Conservation (phyloP, 179 eudicot genomes). For the Silene vulgaris region DNA sequence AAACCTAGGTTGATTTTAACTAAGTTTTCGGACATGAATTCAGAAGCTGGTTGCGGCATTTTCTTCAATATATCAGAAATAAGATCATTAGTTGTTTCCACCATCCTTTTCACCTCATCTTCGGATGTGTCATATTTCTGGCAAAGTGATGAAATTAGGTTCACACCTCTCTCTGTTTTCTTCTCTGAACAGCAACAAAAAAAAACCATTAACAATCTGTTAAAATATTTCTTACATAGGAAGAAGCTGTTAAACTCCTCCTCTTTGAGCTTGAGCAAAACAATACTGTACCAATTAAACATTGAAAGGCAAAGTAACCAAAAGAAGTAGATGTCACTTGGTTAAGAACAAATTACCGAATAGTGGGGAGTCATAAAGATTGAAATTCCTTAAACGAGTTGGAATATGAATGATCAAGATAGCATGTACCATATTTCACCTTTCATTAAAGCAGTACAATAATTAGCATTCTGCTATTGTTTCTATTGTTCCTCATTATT, state of each 20-base stretch:
- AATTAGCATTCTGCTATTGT: background rate
- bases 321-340: constrained; percentile 1
- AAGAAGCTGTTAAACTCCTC: constrained; percentile 1
- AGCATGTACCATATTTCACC: constrained; percentile 46
- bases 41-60: constrained; percentile 54
- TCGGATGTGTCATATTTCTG: constrained; percentile 67
- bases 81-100: constrained; percentile 61
- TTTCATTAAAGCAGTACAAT: constrained; percentile 10
- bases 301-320: background rate
- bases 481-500: constrained; percentile 6
- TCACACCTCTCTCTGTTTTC: constrained; percentile 57
- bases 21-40: constrained; percentile 47
- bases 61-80: constrained; percentile 58
- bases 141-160: constrained; percentile 80
- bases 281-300: background rate
- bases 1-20: constrained; percentile 61
- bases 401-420: constrained; percentile 84
- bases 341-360: constrained; percentile 42
- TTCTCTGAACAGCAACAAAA: constrained; percentile 41
- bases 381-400: constrained; percentile 51
- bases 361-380: constrained; percentile 44
- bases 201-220: background rate
- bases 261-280: background rate
- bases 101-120: constrained; percentile 69
- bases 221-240: background rate